These are phyloP conservation scores for Eimeria tenella DNA, from an alignment of 169 alveolate genomes.

Conservation along the genomic window DNA sequence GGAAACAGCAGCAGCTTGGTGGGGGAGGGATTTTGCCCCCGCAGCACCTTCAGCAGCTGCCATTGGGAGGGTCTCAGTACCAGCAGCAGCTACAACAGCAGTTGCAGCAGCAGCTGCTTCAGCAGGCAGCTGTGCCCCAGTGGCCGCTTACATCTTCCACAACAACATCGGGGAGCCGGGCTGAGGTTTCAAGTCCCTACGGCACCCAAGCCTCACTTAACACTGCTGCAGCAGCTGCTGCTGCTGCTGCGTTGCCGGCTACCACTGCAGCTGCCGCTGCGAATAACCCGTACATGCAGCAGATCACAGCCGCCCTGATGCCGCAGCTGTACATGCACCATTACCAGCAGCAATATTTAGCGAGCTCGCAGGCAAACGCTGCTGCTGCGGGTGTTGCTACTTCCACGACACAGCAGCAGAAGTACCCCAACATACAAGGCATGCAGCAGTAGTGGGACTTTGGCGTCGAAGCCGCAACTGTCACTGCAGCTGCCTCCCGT, in stretches of 20 bases:
- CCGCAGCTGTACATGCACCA: constrained; percentile 73
- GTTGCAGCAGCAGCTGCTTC: constrained; percentile 69
- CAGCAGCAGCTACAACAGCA: constrained; percentile 52
- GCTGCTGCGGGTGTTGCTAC: constrained; percentile 60
- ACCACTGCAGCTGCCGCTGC: constrained; percentile 38
- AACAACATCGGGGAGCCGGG: constrained; percentile 2
- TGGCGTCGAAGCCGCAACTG: background rate
- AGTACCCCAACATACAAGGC: background rate
- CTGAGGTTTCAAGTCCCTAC: constrained; percentile 54
- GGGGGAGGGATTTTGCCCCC: constrained; percentile 24
- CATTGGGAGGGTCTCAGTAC: constrained; percentile 41
- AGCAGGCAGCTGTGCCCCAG: constrained; percentile 57
- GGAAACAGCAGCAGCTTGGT: constrained; percentile 49
- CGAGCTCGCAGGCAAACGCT: constrained; percentile 62
- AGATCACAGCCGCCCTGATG: constrained; percentile 69
- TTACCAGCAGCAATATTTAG: constrained; percentile 73
- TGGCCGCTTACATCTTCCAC: constrained; percentile 20
- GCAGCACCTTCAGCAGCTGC: constrained; percentile 69
- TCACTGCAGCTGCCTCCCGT: background rate
- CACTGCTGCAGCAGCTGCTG: constrained; percentile 54
- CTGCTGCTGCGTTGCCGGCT: constrained; percentile 20
- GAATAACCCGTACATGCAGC: constrained; percentile 69
- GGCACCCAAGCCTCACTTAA: constrained; percentile 51
- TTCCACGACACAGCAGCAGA: constrained; percentile 50
- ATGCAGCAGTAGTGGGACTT: constrained; percentile 37